phyloP scores from a whole-genome alignment of 805 yeast species.

The Priceomyces haplophilus region DNA sequence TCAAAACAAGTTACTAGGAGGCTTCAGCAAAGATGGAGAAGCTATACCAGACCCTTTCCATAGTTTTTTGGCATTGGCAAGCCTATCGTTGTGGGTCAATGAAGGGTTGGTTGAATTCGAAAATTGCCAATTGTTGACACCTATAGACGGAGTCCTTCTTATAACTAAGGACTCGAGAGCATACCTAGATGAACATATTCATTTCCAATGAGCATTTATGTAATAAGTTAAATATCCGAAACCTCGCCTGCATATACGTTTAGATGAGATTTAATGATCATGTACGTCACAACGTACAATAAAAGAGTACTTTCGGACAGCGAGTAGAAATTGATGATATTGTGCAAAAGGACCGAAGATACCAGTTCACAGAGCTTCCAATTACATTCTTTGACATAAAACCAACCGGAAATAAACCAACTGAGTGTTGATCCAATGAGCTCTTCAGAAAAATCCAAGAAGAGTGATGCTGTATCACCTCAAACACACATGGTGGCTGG shows the following conservation, averaged over 20 bases:
- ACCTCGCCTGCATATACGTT: not conserved
- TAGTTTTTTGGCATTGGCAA: conserved; percentile 57
- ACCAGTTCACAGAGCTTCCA: too few species aligned
- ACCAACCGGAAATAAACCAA: not conserved
- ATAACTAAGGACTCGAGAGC: conserved; percentile 16
- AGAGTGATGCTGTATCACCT: conserved; percentile 3
- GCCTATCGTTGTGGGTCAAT: conserved; percentile 17
- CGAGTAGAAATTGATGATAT: too few species aligned
- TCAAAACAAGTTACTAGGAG: conserved; percentile 67
- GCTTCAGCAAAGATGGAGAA: conserved; percentile 66
- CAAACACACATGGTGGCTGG: conserved; percentile 69
- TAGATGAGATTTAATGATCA: too few species aligned
- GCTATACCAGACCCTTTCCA: conserved; percentile 72
- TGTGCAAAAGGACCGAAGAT: too few species aligned
- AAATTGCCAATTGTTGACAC: conserved; percentile 10
- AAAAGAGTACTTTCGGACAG: too few species aligned
- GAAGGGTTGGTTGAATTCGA: conserved; percentile 5
- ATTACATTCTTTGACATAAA: not conserved
- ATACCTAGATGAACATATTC: conserved; percentile 6
- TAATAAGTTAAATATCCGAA: not conserved
- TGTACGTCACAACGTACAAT: too few species aligned
- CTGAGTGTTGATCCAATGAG: not conserved
- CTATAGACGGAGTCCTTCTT: conserved; percentile 28
- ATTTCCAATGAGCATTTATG: not conserved
- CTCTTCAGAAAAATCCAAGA: not conserved